Percentiles rank a stretch among this genome's conserved stretches.
Evolutionary conservation across 2,329 filamentous ascomycete species (phyloP).

Genomic region (Colletotrichum tropicicola): DNA sequence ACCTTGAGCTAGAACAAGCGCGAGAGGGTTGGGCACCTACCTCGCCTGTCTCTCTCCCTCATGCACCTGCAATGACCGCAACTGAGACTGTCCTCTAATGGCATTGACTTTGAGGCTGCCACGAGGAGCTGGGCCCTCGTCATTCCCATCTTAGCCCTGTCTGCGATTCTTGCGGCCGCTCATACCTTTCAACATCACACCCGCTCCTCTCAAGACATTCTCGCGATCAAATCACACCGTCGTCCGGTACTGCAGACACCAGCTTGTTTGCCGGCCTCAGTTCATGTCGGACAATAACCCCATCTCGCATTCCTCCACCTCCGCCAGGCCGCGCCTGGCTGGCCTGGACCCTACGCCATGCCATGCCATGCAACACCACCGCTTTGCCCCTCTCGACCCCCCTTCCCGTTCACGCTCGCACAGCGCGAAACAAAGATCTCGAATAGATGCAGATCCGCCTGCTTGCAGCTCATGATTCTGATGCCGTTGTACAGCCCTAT

Average conservation of each 20-base stretch:
- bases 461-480: constrained; percentile 27
- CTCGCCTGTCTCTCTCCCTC: no score
- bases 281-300: background rate
- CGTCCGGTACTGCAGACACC: background rate
- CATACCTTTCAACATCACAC: background rate
- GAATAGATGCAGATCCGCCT: constrained; percentile 36
- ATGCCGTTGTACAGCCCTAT: constrained; percentile 27
- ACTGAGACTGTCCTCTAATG: background rate
- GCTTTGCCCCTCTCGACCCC: background rate
- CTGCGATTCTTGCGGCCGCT: constrained; percentile 2
- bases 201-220: background rate
- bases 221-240: constrained; percentile 2
- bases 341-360: constrained; percentile 6
- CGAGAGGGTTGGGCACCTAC: constrained; percentile 7
- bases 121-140: constrained; percentile 14
- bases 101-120: constrained; percentile 9
- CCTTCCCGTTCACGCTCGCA: constrained; percentile 6
- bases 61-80: no score
- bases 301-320: background rate
- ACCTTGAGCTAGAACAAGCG: background rate
- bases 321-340: background rate
- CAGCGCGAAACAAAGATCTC: constrained; percentile 34
- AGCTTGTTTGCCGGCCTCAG: background rate
- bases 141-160: background rate
- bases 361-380: background rate